These are phyloP conservation scores for Crucihimalaya himalaica DNA, from an alignment of 345 rosid species.

Conservation along the genomic window DNA sequence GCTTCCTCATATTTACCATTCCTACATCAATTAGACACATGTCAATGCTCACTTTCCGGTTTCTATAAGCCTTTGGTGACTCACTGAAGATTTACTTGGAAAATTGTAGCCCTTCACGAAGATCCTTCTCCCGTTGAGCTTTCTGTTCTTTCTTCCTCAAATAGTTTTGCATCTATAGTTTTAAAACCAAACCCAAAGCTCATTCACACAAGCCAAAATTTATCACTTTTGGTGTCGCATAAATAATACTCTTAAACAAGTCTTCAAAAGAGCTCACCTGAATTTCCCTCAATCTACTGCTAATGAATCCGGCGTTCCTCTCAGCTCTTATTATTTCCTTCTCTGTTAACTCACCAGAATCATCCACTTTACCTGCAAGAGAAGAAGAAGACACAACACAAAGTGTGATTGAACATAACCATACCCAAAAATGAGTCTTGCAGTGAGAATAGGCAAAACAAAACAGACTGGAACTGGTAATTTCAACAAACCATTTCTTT, in stretches of 20 bases:
- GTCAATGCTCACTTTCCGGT: background rate
- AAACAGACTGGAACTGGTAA: background rate
- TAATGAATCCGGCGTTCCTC: constrained; percentile 86
- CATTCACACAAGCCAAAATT: constrained; percentile 11
- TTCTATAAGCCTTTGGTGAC: background rate
- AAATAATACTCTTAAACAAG: background rate
- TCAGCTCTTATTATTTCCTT: constrained; percentile 94
- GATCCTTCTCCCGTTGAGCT: constrained; percentile 68
- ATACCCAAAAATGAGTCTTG: background rate
- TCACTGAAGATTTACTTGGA: constrained; percentile 55
- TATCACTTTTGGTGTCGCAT: constrained; percentile 19
- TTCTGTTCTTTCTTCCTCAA: constrained; percentile 74
- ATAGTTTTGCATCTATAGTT: constrained; percentile 76
- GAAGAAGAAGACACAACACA: constrained; percentile 12
- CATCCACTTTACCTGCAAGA: constrained; percentile 65
- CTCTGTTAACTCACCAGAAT: constrained; percentile 73
- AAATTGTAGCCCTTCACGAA: constrained; percentile 77
- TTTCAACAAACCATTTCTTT: constrained; percentile 62
- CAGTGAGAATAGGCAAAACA: constrained; percentile 3
- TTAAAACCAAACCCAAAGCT: background rate
- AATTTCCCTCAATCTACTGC: constrained; percentile 81
- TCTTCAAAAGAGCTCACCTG: constrained; percentile 56
- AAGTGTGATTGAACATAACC: background rate
- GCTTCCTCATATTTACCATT: constrained; percentile 82
- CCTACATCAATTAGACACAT: constrained; percentile 43